These are phyloP conservation scores for Ophiocytium majus DNA, from an alignment of 352 stramenopile species.

Conservation along the genomic window DNA sequence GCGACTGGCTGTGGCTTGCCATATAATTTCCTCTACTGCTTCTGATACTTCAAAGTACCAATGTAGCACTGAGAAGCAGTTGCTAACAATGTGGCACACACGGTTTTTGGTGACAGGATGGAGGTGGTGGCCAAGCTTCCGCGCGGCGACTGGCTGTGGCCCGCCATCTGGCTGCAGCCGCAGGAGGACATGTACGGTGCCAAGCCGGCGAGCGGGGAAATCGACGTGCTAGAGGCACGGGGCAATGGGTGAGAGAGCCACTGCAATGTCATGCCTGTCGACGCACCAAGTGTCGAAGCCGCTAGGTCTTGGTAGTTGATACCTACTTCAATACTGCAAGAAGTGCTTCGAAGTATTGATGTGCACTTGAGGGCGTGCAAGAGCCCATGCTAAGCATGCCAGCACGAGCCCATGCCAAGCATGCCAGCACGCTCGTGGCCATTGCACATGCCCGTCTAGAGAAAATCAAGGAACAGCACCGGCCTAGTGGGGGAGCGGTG, in stretches of 20 bases:
- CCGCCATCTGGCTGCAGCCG: conserved; percentile 57
- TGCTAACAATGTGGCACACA: background rate
- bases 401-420: background rate
- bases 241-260: conserved; percentile 45
- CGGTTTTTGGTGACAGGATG: conserved; percentile 5
- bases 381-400: background rate
- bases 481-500: too few relatives aligned
- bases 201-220: conserved; percentile 53
- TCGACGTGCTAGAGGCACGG: conserved; percentile 57
- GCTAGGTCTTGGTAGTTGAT: background rate
- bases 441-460: too few relatives aligned
- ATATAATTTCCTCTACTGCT: conserved; percentile 27
- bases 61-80: background rate
- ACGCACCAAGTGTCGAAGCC: too few relatives aligned
- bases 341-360: conserved; percentile 38
- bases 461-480: too few relatives aligned
- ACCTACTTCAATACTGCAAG: background rate
- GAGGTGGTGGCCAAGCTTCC: conserved; percentile 52
- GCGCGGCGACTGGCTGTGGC: conserved; percentile 55
- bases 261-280: too few relatives aligned
- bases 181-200: conserved; percentile 40
- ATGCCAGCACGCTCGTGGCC: too few relatives aligned
- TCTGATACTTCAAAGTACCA: too few relatives aligned
- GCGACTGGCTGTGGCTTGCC: conserved; percentile 55
- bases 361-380: conserved; percentile 55